Evolutionary conservation across 2,329 filamentous ascomycete genomes (phyloP).

Genomic region (Penicillium sclerotigenum): DNA sequence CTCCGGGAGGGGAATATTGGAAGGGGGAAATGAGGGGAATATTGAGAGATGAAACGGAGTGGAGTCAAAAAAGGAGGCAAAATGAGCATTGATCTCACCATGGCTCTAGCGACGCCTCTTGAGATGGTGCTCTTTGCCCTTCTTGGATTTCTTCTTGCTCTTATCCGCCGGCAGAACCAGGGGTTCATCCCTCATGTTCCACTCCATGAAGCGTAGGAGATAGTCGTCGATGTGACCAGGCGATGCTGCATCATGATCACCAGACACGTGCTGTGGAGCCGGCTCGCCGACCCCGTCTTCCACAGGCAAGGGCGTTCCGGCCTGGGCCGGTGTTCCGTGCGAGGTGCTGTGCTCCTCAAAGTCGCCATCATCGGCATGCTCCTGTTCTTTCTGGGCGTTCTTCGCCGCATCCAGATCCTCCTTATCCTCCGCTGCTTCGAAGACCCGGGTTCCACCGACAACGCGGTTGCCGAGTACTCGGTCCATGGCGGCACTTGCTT

Average conservation of each 20-base stretch:
- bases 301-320: conserved; percentile 32
- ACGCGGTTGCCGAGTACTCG: conserved; percentile 71
- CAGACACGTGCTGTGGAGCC: conserved; percentile 10
- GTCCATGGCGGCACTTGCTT: conserved; percentile 80
- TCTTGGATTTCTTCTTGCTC: conserved; percentile 48
- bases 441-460: conserved; percentile 64
- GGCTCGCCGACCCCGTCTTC: conserved; percentile 27
- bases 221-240: conserved; percentile 69
- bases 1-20: neutral
- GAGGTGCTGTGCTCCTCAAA: conserved; percentile 64
- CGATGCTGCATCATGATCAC: conserved; percentile 40
- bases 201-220: conserved; percentile 68
- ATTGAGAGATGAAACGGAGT: neutral
- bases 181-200: conserved; percentile 50
- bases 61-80: neutral
- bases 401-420: conserved; percentile 89
- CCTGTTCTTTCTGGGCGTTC: conserved; percentile 81
- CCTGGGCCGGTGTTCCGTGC: conserved; percentile 35
- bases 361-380: conserved; percentile 78
- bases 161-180: conserved; percentile 49
- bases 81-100: neutral
- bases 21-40: neutral
- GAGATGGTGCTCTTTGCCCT: conserved; percentile 47
- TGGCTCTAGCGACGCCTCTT: conserved; percentile 33
- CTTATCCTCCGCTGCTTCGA: conserved; percentile 86